Evolutionary conservation across 2,329 filamentous ascomycete genomes (phyloP).

Genomic region (Zasmidium angulare): DNA sequence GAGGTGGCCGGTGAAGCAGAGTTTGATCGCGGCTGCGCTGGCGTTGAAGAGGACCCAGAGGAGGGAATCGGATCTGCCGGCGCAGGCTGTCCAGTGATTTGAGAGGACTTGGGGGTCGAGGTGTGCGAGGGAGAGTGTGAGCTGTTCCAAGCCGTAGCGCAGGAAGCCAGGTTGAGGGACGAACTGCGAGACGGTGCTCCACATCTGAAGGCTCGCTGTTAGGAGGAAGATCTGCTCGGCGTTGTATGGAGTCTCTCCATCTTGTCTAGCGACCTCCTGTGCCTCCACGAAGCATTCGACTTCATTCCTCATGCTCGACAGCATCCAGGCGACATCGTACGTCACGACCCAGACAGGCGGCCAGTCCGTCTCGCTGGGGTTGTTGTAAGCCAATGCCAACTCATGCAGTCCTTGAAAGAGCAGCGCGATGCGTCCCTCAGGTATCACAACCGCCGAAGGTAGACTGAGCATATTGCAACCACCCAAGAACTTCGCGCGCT

Average conservation of each 20-base stretch:
- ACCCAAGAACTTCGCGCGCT: background rate
- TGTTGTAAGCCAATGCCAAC: background rate
- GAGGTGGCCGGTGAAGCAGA: background rate
- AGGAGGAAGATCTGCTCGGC: background rate
- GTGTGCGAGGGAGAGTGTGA: background rate
- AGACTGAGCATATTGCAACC: slow-evolving; percentile 1
- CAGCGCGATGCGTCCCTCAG: background rate
- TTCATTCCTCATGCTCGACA: background rate
- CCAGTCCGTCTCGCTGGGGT: background rate
- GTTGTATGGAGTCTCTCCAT: background rate
- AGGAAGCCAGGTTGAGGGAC: slow-evolving; percentile 3
- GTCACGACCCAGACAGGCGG: background rate
- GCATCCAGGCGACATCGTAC: background rate
- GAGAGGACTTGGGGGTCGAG: background rate
- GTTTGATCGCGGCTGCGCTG: background rate
- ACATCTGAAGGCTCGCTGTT: background rate
- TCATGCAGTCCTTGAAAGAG: background rate
- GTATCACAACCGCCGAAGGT: background rate
- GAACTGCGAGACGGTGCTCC: background rate
- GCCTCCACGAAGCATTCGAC: background rate
- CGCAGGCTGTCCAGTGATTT: background rate
- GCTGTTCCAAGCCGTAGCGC: background rate
- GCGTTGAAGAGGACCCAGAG: background rate
- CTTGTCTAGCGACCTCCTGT: too few relatives aligned
- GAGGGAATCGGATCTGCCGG: background rate